A percentile compares a stretch with the other conserved stretches of the same genome.
Conservation (phyloP, 139 green algal species). For the Medakamo hakoo region DNA sequence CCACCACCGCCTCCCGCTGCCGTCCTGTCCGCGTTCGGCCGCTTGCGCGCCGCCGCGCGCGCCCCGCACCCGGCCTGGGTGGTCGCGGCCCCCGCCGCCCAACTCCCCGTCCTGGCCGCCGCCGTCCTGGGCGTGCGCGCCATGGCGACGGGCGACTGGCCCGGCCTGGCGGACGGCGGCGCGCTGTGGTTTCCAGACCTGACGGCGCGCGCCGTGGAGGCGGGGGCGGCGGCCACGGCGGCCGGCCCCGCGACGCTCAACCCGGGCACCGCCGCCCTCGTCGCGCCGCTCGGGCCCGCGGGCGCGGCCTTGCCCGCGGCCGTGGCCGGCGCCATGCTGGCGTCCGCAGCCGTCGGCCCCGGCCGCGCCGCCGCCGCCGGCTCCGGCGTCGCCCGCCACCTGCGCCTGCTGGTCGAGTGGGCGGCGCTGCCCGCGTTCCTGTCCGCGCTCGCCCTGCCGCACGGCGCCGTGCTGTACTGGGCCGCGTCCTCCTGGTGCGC, state of each 20-base stretch:
- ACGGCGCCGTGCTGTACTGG: not conserved
- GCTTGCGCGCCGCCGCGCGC: too few species aligned
- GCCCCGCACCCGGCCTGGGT: not conserved
- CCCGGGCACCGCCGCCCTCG: too few species aligned
- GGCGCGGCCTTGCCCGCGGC: not conserved
- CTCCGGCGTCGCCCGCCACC: too few species aligned
- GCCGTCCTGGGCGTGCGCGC: not conserved
- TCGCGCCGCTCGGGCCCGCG: not conserved
- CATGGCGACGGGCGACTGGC: not conserved
- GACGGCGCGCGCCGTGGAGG: not conserved
- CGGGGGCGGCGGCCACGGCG: too few species aligned
- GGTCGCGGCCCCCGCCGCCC: not conserved
- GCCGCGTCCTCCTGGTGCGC: not conserved
- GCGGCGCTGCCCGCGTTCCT: not conserved
- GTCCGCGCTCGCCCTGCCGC: not conserved
- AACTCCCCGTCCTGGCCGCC: not conserved
- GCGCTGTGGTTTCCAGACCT: not conserved
- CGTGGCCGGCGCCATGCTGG: not conserved
- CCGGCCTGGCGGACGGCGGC: not conserved
- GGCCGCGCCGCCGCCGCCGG: too few species aligned
- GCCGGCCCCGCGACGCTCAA: too few species aligned
- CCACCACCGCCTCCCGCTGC: too few species aligned
- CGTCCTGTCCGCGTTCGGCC: not conserved
- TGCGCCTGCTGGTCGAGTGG: not conserved
- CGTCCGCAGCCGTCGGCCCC: not conserved